These are phyloP conservation scores for Saturnispora kantuleensis DNA, from an alignment of 805 yeast species.

Conservation along the genomic window DNA sequence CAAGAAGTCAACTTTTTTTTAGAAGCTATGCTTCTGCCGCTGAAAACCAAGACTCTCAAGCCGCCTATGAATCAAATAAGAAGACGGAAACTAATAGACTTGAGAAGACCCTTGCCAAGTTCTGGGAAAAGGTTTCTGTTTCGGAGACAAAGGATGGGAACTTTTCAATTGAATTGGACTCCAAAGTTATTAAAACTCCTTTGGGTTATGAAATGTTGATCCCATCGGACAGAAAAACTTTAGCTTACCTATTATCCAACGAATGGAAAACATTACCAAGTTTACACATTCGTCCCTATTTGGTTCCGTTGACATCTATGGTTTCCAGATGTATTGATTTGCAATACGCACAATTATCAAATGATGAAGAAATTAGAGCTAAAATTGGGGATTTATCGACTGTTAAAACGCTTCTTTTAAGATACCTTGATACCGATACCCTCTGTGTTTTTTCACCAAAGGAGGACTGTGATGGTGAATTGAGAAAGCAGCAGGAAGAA, in stretches of 20 bases:
- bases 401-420: conserved; percentile 51
- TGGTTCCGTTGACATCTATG: conserved; percentile 80
- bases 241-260: conserved; percentile 70
- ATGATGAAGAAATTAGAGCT: conserved; percentile 39
- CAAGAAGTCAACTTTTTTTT: not conserved
- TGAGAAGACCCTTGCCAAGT: conserved; percentile 57
- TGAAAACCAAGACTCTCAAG: not conserved
- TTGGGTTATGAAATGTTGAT: conserved; percentile 60
- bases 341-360: conserved; percentile 28
- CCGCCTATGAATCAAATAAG: conserved; percentile 37
- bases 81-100: conserved; percentile 58
- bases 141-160: conserved; percentile 23
- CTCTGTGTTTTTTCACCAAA: conserved; percentile 75
- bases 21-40: conserved; percentile 9
- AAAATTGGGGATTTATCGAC: conserved; percentile 55
- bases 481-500: conserved; percentile 73
- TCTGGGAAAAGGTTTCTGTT: conserved; percentile 68
- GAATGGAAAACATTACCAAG: conserved; percentile 79
- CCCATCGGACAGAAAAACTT: conserved; percentile 45
- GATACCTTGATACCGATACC: conserved; percentile 92
- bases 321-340: conserved; percentile 83
- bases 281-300: conserved; percentile 60
- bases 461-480: conserved; percentile 71
- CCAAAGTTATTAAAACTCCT: conserved; percentile 76
- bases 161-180: conserved; percentile 56